Evolutionary conservation across 129 eudicot genomes (phyloP), one percentile per base, ranked within the genome.

Genomic region (Tagetes erecta): DNA sequence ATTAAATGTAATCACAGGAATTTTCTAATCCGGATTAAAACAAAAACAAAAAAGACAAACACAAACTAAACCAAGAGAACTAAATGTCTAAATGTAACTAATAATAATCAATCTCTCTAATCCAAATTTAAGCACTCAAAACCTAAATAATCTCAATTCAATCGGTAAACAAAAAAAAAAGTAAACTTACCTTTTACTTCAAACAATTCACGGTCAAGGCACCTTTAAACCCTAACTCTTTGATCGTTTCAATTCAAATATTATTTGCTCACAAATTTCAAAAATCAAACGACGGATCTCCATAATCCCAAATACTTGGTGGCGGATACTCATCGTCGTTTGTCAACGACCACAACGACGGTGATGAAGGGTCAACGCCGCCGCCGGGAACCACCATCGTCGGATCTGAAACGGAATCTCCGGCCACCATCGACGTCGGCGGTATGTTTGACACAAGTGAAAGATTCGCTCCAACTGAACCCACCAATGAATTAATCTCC

Each of bases 211-310:
- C 56, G 31, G 14, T 62, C 66, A 70, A 78, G 42, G 60, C 44
- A 51, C 6, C 66, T 62, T 62, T 4, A 51, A 70, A 78, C 45
- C 82, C 82, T 70, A 77, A 40, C 71, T 62, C 37, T 78, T 38
- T 34, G 49, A 78, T 63, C 53, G 49, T 44, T 44, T 8, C 49
- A 44, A 44, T 6, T 8, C 27, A 20, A 20, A 20, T 20, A 20
- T 20, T 20, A 20, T 20, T 20, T 20, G 27, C 27, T 20, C 27
- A 20, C 27, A 20, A 20, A 20, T 20, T 62, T 78, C 75, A 80
- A 81, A 79, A 87, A 76, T 85, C 93, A 72, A 88, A 87, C 3
- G 85, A 88, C 5, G 94, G 91, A 83, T 87, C 88, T 11, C 86
- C 89, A 45, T 87, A 87, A 50, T 89, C 96, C 96, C 96, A 89